These are phyloP conservation scores for Pachysandra terminalis DNA, from an alignment of 164 flowering plant species.

Conservation along the genomic window DNA sequence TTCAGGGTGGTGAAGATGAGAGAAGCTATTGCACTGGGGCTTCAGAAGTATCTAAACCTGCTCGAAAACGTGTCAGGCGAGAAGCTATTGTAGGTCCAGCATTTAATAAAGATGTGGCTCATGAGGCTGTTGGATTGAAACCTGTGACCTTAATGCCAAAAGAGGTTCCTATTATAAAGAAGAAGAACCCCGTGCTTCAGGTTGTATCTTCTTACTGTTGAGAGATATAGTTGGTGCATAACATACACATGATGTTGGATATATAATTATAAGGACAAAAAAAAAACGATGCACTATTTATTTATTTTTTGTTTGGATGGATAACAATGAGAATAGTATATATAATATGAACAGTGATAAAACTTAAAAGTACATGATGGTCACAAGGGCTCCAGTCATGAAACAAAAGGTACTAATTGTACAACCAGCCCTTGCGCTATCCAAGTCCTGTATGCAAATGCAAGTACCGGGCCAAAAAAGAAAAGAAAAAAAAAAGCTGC, in stretches of 20 bases:
- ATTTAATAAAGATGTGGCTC: slow-evolving; percentile 79
- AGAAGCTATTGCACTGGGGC: slow-evolving; percentile 16
- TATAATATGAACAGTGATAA: too few relatives aligned
- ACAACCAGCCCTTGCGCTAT: too few relatives aligned
- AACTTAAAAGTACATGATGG: too few relatives aligned
- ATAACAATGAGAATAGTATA: too few relatives aligned
- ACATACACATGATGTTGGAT: not conserved
- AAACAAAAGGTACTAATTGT: too few relatives aligned
- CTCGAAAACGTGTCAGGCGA: slow-evolving; percentile 54
- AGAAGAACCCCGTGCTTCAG: slow-evolving; percentile 82
- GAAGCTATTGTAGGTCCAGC: slow-evolving; percentile 90
- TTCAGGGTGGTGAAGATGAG: slow-evolving; percentile 36
- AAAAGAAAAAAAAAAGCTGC: too few relatives aligned
- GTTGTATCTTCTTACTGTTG: slow-evolving; percentile 25
- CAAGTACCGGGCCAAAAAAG: too few relatives aligned
- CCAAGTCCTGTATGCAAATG: too few relatives aligned
- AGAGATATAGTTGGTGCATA: not conserved
- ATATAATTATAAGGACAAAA: too few relatives aligned
- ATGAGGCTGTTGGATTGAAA: slow-evolving; percentile 91
- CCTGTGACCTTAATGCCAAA: slow-evolving; percentile 72
- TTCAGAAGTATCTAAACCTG: slow-evolving; percentile 13
- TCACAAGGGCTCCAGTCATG: too few relatives aligned
- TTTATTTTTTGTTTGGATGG: too few relatives aligned
- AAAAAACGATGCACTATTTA: too few relatives aligned
- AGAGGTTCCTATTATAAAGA: slow-evolving; percentile 82